A percentile compares a stretch with the other conserved stretches of the same genome.
Evolutionary conservation across 495 filamentous ascomycete species (phyloP).

Genomic region (Penicillium cataractarum): DNA sequence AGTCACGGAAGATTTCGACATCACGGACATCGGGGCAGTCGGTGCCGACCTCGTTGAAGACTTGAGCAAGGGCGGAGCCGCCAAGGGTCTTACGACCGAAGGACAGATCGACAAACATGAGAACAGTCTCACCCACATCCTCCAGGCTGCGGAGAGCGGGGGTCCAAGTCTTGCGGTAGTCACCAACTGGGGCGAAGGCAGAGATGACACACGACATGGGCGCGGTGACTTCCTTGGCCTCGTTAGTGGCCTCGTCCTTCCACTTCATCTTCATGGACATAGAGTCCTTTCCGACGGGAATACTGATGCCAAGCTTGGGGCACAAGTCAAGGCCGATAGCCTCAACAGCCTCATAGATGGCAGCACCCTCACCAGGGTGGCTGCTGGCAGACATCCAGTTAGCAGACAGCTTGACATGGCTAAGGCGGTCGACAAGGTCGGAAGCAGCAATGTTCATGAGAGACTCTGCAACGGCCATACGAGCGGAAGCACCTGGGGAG

Average conservation of each 20-base stretch:
- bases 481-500: conserved; percentile 86
- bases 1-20: conserved; percentile 80
- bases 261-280: conserved; percentile 99
- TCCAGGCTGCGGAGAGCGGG: conserved; percentile 80
- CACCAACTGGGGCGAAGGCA: conserved; percentile 80
- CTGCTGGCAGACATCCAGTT: conserved; percentile 99
- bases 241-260: conserved; percentile 71
- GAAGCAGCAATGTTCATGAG: conserved; percentile 91
- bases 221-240: conserved; percentile 82
- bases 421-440: conserved; percentile 74
- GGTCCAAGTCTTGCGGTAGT: conserved; percentile 88
- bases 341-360: conserved; percentile 91
- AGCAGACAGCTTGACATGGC: conserved; percentile 82
- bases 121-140: conserved; percentile 85
- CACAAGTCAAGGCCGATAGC: conserved; percentile 90
- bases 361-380: conserved; percentile 92
- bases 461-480: conserved; percentile 95
- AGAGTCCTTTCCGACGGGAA: conserved; percentile 96
- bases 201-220: conserved; percentile 90
- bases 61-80: conserved; percentile 90
- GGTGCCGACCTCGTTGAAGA: conserved; percentile 83
- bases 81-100: conserved; percentile 77
- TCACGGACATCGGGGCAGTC: conserved; percentile 85
- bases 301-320: conserved; percentile 81
- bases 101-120: conserved; percentile 91